Percentiles rank a stretch among this genome's conserved stretches.
Evolutionary conservation across 352 stramenopile genomes (phyloP).

Genomic region (Globisporangium canariense): DNA sequence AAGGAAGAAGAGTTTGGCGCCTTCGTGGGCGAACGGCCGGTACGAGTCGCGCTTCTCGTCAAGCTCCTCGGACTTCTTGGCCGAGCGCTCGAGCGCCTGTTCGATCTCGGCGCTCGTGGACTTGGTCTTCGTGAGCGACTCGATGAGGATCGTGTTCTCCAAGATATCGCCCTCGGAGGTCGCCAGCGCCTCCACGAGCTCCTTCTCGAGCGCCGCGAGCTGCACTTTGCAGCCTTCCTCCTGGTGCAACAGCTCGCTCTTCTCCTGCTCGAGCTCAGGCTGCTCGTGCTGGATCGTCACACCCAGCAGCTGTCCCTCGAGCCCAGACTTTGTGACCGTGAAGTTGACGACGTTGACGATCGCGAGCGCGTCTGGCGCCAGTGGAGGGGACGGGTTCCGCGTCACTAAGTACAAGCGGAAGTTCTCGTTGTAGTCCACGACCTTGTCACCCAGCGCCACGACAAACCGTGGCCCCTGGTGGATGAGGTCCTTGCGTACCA

Average conservation of each 20-base stretch:
- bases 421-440: slow-evolving; percentile 95
- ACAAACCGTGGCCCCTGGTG: slow-evolving; percentile 91
- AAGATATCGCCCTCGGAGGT: slow-evolving; percentile 95
- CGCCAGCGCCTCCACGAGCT: slow-evolving; percentile 91
- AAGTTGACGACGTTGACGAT: slow-evolving; percentile 95
- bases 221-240: slow-evolving; percentile 96
- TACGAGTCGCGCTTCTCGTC: slow-evolving; percentile 93
- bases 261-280: slow-evolving; percentile 91
- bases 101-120: slow-evolving; percentile 90
- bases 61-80: slow-evolving; percentile 88
- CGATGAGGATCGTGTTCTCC: slow-evolving; percentile 93
- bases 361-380: slow-evolving; percentile 85
- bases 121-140: slow-evolving; percentile 94
- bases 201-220: slow-evolving; percentile 90
- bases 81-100: slow-evolving; percentile 83
- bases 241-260: slow-evolving; percentile 88
- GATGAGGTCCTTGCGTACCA: slow-evolving; percentile 88
- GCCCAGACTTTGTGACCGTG: slow-evolving; percentile 90
- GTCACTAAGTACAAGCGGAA: slow-evolving; percentile 93
- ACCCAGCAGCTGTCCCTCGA: slow-evolving; percentile 92
- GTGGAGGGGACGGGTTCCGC: slow-evolving; percentile 82
- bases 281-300: slow-evolving; percentile 94
- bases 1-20: slow-evolving; percentile 92
- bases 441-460: slow-evolving; percentile 89
- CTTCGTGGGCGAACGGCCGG: slow-evolving; percentile 84